Percentiles rank a stretch among this genome's conserved stretches.
Evolutionary conservation across 1,284 basidiomycete genomes (phyloP).

Genomic region (Pyrrhoderma noxium): DNA sequence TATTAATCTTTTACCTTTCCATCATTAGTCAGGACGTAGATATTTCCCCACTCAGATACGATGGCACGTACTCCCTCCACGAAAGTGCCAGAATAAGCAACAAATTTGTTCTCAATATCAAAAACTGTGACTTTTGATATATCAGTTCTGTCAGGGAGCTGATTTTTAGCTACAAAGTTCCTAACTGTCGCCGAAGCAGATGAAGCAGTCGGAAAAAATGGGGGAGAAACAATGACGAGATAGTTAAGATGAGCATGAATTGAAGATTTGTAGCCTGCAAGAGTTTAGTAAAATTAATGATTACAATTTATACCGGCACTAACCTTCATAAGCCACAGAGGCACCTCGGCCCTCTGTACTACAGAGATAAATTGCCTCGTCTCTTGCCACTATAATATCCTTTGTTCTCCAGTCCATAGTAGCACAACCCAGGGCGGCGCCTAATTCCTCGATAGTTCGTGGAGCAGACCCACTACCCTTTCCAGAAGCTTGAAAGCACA

Average conservation of each 20-base stretch:
- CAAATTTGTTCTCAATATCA: slow-evolving; percentile 89
- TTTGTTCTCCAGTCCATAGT: slow-evolving; percentile 65
- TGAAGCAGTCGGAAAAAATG: slow-evolving; percentile 60
- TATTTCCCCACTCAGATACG: slow-evolving; percentile 70
- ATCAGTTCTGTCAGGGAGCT: slow-evolving; percentile 44
- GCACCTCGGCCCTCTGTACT: slow-evolving; percentile 78
- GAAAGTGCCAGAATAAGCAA: slow-evolving; percentile 78
- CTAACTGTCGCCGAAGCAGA: slow-evolving; percentile 70
- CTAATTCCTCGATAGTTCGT: slow-evolving; percentile 77
- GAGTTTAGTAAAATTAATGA: background rate
- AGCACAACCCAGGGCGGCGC: slow-evolving; percentile 78
- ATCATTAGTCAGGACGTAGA: slow-evolving; percentile 72
- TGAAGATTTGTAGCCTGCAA: slow-evolving; percentile 57
- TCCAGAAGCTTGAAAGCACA: slow-evolving; percentile 73
- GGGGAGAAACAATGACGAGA: slow-evolving; percentile 84
- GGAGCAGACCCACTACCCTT: slow-evolving; percentile 64
- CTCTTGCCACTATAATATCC: slow-evolving; percentile 81
- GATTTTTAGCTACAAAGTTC: slow-evolving; percentile 53
- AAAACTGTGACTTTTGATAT: slow-evolving; percentile 86
- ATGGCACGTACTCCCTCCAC: slow-evolving; percentile 74
- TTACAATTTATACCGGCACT: slow-evolving; percentile 10
- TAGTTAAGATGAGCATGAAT: slow-evolving; percentile 74
- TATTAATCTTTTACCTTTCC: slow-evolving; percentile 49
- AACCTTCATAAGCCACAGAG: slow-evolving; percentile 89
- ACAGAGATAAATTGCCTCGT: slow-evolving; percentile 90